Conservation (phyloP, 176 grass and related monocot genomes). For the Zoysia pacifica region DNA sequence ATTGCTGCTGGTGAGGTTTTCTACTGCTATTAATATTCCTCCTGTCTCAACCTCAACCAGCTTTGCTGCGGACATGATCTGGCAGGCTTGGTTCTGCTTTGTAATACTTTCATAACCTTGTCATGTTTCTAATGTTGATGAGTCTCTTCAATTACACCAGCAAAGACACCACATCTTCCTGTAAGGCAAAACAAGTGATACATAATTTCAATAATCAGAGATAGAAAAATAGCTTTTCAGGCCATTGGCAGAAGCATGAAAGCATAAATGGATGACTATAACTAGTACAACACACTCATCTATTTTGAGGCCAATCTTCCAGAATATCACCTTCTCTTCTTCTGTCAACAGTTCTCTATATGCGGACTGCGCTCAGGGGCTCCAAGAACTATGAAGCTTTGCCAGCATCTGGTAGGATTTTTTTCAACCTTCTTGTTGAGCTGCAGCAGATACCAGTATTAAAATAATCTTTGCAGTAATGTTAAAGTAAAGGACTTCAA, state of each 20-base stretch:
- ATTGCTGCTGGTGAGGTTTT: constrained; percentile 64
- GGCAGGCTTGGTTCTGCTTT: constrained; percentile 52
- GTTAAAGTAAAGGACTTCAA: constrained; percentile 19
- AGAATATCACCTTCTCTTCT: constrained; percentile 70
- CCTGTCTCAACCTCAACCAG: constrained; percentile 79
- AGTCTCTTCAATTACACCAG: constrained; percentile 80
- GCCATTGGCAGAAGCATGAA: background rate
- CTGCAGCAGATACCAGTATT: constrained; percentile 44
- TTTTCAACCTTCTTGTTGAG: constrained; percentile 69
- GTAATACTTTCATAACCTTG: constrained; percentile 89
- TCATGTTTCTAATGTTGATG: constrained; percentile 93
- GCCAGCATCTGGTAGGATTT: constrained; percentile 65
- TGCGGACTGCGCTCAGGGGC: constrained; percentile 46
- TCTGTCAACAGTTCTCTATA: constrained; percentile 79
- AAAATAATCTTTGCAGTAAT: background rate
- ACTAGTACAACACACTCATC: constrained; percentile 69
- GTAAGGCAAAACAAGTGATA: constrained; percentile 22
- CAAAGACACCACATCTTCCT: constrained; percentile 91
- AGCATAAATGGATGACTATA: constrained; percentile 33
- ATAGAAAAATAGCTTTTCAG: constrained; percentile 1
- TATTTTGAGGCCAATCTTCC: constrained; percentile 73
- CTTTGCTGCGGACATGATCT: constrained; percentile 64
- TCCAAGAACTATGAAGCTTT: constrained; percentile 63
- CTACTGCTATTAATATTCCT: constrained; percentile 65
- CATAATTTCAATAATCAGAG: constrained; percentile 11